Base-by-base conservation (phyloP, 148 eudicot species). In the Rhododendron griersonianum region DNA sequence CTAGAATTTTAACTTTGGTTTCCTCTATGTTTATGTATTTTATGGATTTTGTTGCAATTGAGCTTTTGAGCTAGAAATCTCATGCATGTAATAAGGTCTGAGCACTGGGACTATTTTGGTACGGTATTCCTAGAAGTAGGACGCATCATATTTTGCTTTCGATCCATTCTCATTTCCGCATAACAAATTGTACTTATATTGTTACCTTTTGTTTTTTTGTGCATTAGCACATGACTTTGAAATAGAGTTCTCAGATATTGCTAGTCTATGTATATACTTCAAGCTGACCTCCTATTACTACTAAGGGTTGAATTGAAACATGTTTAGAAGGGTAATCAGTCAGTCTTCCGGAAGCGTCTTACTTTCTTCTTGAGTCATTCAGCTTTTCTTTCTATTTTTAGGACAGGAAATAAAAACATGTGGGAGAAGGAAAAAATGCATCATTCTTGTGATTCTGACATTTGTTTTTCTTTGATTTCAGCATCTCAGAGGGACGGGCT, bases 401-500 rank as follows among this genome's bases (percentile, higher is more conserved):
- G 61, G 61, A 25, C 15, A 4, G 51, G 37, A 71, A 21, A 33
- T 69, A 5, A 51, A 47, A 47, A 47, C 57, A 33, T 37, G 81
- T 53, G 25, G 47, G 51, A 11, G 5, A 55, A 51, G 25, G 50
- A 71, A 16, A 30, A 59, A 73, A 44, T 30, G 0, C 59, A 76
- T 35, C n/a, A 69, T 47, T 80, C 83, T 84, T 28, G 69, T 78
- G 30, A 11, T 39, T 76, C 67, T 79, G 41, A 51, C 88, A 80
- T 15, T 19, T 16, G 61, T 81, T 6, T 63, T 21, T 25, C 75
- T 79, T 74, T 71, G 50, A 83, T 69, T 87, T 73, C 95, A 96
- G 99, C 89, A 89, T 87, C 55, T 96, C 96, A 57, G 99, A 96
- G 83, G 93, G 94, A 59, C 93, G 99, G 74, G 99, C 98, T 23